Conservation (phyloP, 2,329 filamentous ascomycete genomes). For the Metarhizium humberi region DNA sequence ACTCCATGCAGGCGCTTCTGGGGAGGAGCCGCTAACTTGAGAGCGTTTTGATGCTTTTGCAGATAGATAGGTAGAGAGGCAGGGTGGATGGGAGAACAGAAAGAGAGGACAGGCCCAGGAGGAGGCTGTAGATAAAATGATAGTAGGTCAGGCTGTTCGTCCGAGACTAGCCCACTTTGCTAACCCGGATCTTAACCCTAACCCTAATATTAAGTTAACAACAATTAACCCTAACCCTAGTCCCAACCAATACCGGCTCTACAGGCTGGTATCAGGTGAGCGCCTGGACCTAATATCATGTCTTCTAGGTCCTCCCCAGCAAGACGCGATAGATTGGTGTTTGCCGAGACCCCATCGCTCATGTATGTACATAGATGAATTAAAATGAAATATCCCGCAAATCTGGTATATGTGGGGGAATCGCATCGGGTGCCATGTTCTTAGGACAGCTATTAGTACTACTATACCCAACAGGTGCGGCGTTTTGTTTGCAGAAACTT, state of each 20-base stretch:
- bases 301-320: too few relatives aligned
- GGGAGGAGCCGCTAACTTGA: not conserved
- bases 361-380: not conserved
- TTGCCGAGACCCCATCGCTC: not conserved
- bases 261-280: too few relatives aligned
- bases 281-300: too few relatives aligned
- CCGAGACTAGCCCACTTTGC: too few relatives aligned
- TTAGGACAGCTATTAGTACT: not conserved
- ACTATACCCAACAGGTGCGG: not conserved
- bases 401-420: not conserved
- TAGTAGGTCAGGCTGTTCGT: too few relatives aligned
- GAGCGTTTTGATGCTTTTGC: not conserved
- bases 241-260: too few relatives aligned
- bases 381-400: not conserved
- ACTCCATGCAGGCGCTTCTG: slow-evolving; percentile 6
- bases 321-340: not conserved
- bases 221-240: too few relatives aligned
- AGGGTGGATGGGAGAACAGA: too few relatives aligned
- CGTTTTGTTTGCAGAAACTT: not conserved
- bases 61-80: not conserved
- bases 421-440: not conserved
- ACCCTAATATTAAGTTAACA: too few relatives aligned
- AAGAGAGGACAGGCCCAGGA: too few relatives aligned
- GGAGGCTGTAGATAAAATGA: too few relatives aligned
- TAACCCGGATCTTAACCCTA: too few relatives aligned